Conservation (phyloP, 345 rosid species). For the Zanthoxylum bungeanum region DNA sequence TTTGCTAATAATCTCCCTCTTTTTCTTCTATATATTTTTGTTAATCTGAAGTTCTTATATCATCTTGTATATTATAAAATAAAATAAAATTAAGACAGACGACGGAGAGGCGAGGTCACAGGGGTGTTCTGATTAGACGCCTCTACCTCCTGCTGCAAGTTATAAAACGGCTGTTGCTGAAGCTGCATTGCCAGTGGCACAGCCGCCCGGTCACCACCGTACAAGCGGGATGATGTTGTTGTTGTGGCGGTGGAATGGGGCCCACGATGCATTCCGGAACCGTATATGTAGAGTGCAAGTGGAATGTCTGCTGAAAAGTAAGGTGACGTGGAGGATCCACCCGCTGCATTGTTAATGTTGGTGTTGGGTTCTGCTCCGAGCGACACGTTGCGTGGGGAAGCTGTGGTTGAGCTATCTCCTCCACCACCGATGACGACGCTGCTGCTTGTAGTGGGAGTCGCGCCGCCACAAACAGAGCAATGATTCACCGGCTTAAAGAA, state of each 20-base stretch:
- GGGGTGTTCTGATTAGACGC: conserved; percentile 34
- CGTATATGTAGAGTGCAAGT: conserved; percentile 30
- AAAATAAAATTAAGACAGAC: background rate
- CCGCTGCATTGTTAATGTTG: background rate
- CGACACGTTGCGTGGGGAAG: conserved; percentile 25
- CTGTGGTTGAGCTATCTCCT: conserved; percentile 35
- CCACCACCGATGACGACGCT: conserved; percentile 28
- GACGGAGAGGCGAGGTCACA: conserved; percentile 22
- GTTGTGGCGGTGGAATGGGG: background rate
- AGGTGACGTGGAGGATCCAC: conserved; percentile 4
- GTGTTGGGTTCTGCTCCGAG: conserved; percentile 9
- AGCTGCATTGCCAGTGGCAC: background rate
- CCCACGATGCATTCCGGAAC: background rate
- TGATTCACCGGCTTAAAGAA: conserved; percentile 19
- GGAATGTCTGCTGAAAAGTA: conserved; percentile 15
- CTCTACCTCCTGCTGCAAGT: conserved; percentile 15
- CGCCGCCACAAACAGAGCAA: conserved; percentile 38
- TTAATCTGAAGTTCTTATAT: too few relatives aligned
- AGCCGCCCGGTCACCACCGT: background rate
- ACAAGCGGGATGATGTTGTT: background rate
- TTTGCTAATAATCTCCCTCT: background rate
- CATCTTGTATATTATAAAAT: too few relatives aligned
- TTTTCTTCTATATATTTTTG: background rate
- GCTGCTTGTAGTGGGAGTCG: conserved; percentile 27
- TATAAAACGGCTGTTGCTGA: conserved; percentile 9